These are phyloP conservation scores for Simplicillium aogashimaense DNA, from an alignment of 2,329 filamentous ascomycete genomes.

Conservation along the genomic window DNA sequence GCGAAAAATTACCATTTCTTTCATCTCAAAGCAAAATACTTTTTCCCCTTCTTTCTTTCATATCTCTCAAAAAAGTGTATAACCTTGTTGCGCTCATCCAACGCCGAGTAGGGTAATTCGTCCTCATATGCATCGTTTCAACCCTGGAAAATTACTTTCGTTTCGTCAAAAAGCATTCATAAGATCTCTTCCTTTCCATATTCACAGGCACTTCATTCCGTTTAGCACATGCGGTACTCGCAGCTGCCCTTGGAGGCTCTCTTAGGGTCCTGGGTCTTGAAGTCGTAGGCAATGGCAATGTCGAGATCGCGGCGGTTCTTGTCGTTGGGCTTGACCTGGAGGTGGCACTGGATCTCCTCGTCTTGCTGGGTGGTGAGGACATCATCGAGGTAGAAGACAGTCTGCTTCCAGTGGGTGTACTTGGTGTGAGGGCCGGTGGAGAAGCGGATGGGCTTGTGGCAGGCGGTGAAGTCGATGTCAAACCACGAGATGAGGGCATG, in stretches of 20 bases:
- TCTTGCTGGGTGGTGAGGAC: slow-evolving; percentile 84
- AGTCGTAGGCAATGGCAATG: slow-evolving; percentile 74
- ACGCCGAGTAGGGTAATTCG: no score
- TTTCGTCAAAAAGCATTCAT: no score
- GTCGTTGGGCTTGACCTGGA: slow-evolving; percentile 80
- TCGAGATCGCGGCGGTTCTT: slow-evolving; percentile 95
- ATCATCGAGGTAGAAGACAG: slow-evolving; percentile 93
- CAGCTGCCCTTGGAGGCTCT: slow-evolving; percentile 60
- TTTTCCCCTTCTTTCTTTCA: no score
- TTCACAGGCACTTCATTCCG: not conserved
- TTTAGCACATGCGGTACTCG: slow-evolving; percentile 70
- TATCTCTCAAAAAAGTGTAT: no score
- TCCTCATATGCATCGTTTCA: no score
- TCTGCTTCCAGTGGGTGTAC: slow-evolving; percentile 99
- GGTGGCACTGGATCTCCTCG: slow-evolving; percentile 63
- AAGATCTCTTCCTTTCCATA: no score
- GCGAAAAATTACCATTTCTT: no score
- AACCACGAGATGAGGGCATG: slow-evolving; percentile 98
- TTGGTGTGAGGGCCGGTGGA: slow-evolving; percentile 96
- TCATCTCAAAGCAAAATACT: no score
- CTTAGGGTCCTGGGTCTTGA: slow-evolving; percentile 65
- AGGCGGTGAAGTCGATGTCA: slow-evolving; percentile 96
- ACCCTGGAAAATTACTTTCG: no score
- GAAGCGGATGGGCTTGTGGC: slow-evolving; percentile 96
- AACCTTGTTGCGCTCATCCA: no score